Evolutionary conservation across 2,329 filamentous ascomycete species (phyloP).

Genomic region (Aspergillus awamori): DNA sequence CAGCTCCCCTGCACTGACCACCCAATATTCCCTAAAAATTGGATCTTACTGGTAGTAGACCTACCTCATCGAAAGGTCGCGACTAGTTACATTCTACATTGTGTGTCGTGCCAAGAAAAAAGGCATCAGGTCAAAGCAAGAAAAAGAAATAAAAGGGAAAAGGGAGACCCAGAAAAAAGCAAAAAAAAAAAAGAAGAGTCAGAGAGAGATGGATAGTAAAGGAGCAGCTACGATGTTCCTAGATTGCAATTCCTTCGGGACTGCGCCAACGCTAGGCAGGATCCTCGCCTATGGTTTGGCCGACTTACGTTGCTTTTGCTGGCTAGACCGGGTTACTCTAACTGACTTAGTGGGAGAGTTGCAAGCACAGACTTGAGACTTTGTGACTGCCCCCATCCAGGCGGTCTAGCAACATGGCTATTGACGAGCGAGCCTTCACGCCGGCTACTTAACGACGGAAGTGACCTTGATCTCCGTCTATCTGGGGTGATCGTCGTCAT

Average conservation of each 20-base stretch:
- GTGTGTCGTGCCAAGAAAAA: not conserved
- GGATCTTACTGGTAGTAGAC: not conserved
- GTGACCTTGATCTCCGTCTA: constrained; percentile 5
- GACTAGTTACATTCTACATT: not conserved
- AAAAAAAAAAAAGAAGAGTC: not conserved
- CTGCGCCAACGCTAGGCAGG: constrained; percentile 1
- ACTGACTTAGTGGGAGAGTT: not conserved
- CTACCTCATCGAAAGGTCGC: not conserved
- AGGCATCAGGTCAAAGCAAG: not conserved
- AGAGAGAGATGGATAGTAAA: not conserved
- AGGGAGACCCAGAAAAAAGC: not conserved
- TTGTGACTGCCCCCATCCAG: not conserved
- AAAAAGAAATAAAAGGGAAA: not conserved
- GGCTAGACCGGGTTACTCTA: not conserved
- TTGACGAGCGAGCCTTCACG: not conserved
- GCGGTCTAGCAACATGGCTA: constrained; percentile 5
- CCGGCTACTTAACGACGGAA: constrained; percentile 3
- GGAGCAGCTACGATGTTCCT: constrained; percentile 1
- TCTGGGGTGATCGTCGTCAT: constrained; percentile 24
- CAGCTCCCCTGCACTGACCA: constrained; percentile 27
- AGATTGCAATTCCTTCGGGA: constrained; percentile 6
- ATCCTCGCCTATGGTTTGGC: constrained; percentile 4
- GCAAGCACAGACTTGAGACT: constrained; percentile 5
- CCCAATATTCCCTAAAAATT: constrained; percentile 18
- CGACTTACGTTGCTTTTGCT: constrained; percentile 4